Conservation (phyloP, 2,329 filamentous ascomycete species). For the Ilyonectria mors-panacis region DNA sequence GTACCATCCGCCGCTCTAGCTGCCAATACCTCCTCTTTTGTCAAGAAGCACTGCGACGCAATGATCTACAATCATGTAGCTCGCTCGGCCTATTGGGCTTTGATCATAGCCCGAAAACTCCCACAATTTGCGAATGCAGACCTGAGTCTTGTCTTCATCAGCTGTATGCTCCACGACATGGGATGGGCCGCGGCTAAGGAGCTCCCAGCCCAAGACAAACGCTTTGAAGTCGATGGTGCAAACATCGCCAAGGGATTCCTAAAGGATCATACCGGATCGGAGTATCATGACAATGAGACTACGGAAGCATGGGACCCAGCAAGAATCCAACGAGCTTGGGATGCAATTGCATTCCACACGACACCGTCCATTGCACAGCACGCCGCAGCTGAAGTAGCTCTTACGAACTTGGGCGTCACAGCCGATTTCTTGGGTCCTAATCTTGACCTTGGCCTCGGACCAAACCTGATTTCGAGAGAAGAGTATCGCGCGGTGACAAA, state of each 20-base stretch:
- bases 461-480: conserved; percentile 24
- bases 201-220: conserved; percentile 25
- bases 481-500: conserved; percentile 25
- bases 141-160: conserved; percentile 23
- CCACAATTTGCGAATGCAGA: conserved; percentile 17
- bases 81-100: conserved; percentile 30
- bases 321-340: conserved; percentile 32
- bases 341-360: conserved; percentile 35
- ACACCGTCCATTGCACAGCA: conserved; percentile 30
- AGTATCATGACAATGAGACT: neutral
- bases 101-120: conserved; percentile 26
- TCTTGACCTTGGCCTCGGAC: conserved; percentile 15
- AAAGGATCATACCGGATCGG: neutral
- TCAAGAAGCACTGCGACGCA: conserved; percentile 24
- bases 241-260: conserved; percentile 31
- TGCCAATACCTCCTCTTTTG: conserved; percentile 14
- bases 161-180: conserved; percentile 37
- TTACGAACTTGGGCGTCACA: conserved; percentile 16
- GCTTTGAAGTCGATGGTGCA: conserved; percentile 38
- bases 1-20: conserved; percentile 2
- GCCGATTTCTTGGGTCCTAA: conserved; percentile 32
- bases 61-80: conserved; percentile 30
- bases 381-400: conserved; percentile 28
- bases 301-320: conserved; percentile 14
- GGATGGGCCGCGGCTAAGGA: conserved; percentile 30